A percentile compares a stretch with the other conserved stretches of the same genome.
Conservation (phyloP, 768 basidiomycete species). For the Naematelia encephala region DNA sequence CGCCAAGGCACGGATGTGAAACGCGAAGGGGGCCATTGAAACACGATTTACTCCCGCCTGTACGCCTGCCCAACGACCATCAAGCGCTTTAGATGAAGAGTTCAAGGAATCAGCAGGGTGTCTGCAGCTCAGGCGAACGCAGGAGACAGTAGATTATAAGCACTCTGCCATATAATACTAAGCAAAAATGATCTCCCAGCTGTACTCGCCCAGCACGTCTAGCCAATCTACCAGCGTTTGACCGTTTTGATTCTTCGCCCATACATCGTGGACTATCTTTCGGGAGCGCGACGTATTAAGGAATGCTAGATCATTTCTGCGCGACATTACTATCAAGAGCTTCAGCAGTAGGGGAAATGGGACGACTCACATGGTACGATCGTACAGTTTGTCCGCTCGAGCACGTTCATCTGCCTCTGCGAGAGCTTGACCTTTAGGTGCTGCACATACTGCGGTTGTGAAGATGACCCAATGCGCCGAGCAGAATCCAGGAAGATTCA, state of each 20-base stretch:
- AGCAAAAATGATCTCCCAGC: slow-evolving; percentile 39
- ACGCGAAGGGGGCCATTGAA: neutral
- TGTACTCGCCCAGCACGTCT: slow-evolving; percentile 32
- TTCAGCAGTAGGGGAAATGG: neutral
- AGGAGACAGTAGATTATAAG: too few relatives aligned
- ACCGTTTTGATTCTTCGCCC: slow-evolving; percentile 28
- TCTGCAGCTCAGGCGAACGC: too few relatives aligned
- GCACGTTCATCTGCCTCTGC: slow-evolving; percentile 12
- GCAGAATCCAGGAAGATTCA: slow-evolving; percentile 30
- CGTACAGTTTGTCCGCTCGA: slow-evolving; percentile 16
- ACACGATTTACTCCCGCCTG: too few relatives aligned
- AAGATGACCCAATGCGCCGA: slow-evolving; percentile 41
- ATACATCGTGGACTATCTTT: slow-evolving; percentile 34
- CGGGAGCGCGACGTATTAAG: slow-evolving; percentile 26
- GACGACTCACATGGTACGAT: slow-evolving; percentile 25
- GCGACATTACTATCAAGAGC: slow-evolving; percentile 13
- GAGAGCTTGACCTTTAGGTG: too few relatives aligned
- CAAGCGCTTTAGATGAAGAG: too few relatives aligned
- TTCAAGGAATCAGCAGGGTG: too few relatives aligned
- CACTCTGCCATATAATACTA: too few relatives aligned
- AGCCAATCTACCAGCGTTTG: slow-evolving; percentile 35
- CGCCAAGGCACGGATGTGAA: neutral
- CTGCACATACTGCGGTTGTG: slow-evolving; percentile 26
- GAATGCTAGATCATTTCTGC: slow-evolving; percentile 28
- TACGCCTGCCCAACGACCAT: too few relatives aligned